Percentiles rank a stretch among this genome's conserved stretches.
These are phyloP conservation scores for Crithidia brevicula DNA, from an alignment of 208 protist species.

Conservation along the genomic window DNA sequence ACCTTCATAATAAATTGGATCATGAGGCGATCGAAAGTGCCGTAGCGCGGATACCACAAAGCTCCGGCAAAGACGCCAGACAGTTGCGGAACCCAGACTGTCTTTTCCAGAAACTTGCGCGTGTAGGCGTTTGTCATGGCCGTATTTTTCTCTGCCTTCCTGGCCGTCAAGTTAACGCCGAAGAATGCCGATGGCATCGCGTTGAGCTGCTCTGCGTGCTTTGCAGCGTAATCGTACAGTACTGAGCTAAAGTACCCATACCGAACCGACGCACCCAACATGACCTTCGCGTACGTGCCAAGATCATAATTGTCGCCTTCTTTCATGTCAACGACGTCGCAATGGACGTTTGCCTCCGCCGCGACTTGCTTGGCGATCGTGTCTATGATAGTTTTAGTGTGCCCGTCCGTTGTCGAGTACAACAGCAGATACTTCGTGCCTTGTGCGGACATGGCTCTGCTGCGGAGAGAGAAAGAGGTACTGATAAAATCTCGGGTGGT, in stretches of 20 bases:
- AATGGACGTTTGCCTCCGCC: not conserved
- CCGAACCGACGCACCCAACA: constrained; percentile 22
- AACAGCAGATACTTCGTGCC: constrained; percentile 20
- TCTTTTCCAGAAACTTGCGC: constrained; percentile 16
- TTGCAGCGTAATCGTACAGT: constrained; percentile 2
- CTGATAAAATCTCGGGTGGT: no score
- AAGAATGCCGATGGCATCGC: constrained; percentile 28
- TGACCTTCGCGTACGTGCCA: constrained; percentile 17
- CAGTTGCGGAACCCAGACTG: constrained; percentile 19
- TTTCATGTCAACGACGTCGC: constrained; percentile 10
- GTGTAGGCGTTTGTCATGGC: constrained; percentile 31
- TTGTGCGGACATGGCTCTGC: not conserved
- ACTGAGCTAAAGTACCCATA: constrained; percentile 21
- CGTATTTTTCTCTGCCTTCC: constrained; percentile 23
- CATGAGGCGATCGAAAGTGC: constrained; percentile 27
- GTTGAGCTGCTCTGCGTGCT: constrained; percentile 20
- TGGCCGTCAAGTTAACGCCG: constrained; percentile 26
- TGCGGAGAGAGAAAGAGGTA: no score
- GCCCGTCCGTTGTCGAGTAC: constrained; percentile 28
- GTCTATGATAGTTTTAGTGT: constrained; percentile 25
- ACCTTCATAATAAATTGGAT: constrained; percentile 37
- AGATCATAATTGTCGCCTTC: constrained; percentile 10
- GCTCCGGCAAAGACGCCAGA: constrained; percentile 33
- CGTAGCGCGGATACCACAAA: constrained; percentile 31
- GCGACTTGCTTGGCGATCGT: constrained; percentile 10